Percentiles rank a stretch among this genome's conserved stretches.
Conservation (phyloP, 768 basidiomycete genomes). For the Leccinum disarticulatum region DNA sequence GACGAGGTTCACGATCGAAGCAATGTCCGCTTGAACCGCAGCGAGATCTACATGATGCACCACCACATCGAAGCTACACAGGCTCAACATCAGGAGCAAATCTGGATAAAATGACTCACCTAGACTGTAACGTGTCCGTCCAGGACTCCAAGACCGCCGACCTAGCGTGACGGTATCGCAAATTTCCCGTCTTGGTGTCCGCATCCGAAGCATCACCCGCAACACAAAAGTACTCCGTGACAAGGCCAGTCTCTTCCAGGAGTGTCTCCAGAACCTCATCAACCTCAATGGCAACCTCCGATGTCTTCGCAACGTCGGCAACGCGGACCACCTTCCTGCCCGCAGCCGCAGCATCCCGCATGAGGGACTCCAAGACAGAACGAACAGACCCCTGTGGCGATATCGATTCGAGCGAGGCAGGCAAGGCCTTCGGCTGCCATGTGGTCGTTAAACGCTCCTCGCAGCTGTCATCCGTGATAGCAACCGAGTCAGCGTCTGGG, state of each 20-base stretch:
- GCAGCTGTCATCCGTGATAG: conserved; percentile 24
- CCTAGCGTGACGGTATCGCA: conserved; percentile 14
- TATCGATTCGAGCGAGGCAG: conserved; percentile 14
- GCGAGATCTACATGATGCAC: conserved; percentile 23
- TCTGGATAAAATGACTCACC: conserved; percentile 6
- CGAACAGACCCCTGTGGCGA: conserved; percentile 6
- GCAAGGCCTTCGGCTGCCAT: conserved; percentile 34
- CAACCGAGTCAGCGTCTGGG: conserved; percentile 27
- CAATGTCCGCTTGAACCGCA: conserved; percentile 19
- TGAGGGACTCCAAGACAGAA: conserved; percentile 20
- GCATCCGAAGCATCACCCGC: conserved; percentile 21
- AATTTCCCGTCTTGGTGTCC: conserved; percentile 21
- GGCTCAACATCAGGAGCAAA: neutral
- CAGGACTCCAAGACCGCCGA: conserved; percentile 25
- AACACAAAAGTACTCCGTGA: conserved; percentile 21
- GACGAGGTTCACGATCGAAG: conserved; percentile 25
- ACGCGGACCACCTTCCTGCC: conserved; percentile 26
- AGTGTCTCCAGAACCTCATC: conserved; percentile 19
- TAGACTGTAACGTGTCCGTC: conserved; percentile 10
- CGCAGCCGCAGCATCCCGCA: conserved; percentile 14
- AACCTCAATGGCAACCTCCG: conserved; percentile 17
- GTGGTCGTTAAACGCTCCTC: conserved; percentile 32
- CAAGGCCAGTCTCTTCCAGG: conserved; percentile 13
- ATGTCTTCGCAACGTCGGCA: conserved; percentile 24
- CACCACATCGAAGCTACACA: conserved; percentile 21